phyloP scores from a whole-genome alignment of 1,284 basidiomycete genomes.

The Cystobasidium sp. region DNA sequence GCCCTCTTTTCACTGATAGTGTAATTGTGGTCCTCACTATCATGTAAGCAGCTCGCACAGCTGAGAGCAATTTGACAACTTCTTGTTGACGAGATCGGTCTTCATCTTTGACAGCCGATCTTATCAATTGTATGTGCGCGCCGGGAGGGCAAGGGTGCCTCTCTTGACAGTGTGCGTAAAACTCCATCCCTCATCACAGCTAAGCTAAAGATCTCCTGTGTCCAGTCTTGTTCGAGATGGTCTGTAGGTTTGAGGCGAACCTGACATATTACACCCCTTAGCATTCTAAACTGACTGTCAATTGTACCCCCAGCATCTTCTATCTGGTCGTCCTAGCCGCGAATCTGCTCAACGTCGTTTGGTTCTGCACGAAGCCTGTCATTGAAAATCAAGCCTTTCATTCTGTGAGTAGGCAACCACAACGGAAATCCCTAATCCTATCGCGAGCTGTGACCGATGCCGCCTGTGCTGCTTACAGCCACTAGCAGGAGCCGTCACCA shows the following conservation, averaged over 20 bases:
- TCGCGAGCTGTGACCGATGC: background rate
- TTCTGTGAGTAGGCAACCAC: conserved; percentile 5
- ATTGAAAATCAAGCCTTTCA: conserved; percentile 34
- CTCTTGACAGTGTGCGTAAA: conserved; percentile 24
- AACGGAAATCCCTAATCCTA: no score
- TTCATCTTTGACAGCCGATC: background rate
- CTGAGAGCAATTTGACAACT: no score
- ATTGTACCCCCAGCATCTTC: background rate
- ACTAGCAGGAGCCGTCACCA: conserved; percentile 8
- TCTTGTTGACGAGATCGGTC: background rate
- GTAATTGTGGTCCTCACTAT: conserved; percentile 4
- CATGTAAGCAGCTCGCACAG: background rate
- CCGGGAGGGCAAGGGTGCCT: conserved; percentile 9
- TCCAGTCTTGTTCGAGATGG: conserved; percentile 12
- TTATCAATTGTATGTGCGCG: background rate
- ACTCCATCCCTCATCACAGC: no score
- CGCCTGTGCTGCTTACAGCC: background rate
- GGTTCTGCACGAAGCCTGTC: conserved; percentile 18
- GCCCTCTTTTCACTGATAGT: conserved; percentile 3
- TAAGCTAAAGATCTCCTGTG: background rate
- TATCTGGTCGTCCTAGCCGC: conserved; percentile 12
- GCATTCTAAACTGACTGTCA: background rate
- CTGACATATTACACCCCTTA: background rate
- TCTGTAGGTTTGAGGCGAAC: background rate
- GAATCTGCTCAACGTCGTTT: conserved; percentile 24